Evolutionary conservation across 768 basidiomycete species (phyloP).

Genomic region (Stropharia rugosoannulata): DNA sequence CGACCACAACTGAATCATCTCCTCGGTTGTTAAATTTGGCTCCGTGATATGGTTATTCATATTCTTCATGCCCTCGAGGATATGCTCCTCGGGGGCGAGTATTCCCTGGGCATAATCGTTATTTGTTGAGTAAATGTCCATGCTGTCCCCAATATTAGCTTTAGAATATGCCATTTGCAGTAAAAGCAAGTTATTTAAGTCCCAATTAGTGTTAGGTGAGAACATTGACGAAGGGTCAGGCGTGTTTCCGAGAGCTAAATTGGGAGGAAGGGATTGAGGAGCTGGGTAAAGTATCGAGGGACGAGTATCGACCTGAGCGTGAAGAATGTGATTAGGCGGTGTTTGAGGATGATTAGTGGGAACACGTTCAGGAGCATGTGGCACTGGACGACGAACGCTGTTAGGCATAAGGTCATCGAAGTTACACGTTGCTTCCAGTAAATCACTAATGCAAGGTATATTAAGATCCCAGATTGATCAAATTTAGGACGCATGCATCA

Average conservation of each 20-base stretch:
- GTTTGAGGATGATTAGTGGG: not conserved
- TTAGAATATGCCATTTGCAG: slow-evolving; percentile 21
- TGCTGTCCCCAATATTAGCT: slow-evolving; percentile 1
- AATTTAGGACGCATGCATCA: not conserved
- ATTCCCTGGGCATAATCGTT: not conserved
- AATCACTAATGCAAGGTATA: slow-evolving; percentile 40
- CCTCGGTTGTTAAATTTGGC: slow-evolving; percentile 25
- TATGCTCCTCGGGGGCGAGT: not conserved
- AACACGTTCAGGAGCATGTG: not conserved
- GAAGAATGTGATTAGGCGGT: not conserved
- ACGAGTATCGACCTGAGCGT: not conserved
- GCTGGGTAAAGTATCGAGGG: not conserved
- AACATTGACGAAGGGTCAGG: not conserved
- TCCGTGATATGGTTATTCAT: not conserved
- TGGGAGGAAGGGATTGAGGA: not conserved
- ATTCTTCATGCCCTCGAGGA: slow-evolving; percentile 1
- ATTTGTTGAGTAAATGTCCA: slow-evolving; percentile 1
- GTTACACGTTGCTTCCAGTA: slow-evolving; percentile 56
- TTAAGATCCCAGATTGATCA: not conserved
- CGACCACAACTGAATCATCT: slow-evolving; percentile 54
- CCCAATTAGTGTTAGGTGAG: slow-evolving; percentile 14
- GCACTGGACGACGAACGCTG: not conserved
- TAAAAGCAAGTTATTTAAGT: slow-evolving; percentile 21
- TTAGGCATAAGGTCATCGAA: slow-evolving; percentile 40
- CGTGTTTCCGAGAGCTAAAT: not conserved